phyloP scores from a whole-genome alignment of 441 rosid species.

The Erodium chrysanthum region DNA sequence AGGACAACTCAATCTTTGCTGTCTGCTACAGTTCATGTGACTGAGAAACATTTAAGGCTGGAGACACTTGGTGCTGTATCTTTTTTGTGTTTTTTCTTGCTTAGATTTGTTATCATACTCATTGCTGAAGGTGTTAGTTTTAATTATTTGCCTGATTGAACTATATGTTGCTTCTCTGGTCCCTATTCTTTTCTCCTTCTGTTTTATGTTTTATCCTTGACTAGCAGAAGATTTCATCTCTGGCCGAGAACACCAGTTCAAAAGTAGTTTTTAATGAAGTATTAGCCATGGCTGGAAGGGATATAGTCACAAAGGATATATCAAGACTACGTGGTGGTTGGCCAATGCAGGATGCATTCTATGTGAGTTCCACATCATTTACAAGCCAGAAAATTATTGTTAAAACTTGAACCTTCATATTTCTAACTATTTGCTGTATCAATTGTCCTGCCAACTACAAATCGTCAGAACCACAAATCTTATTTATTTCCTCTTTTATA shows the following conservation, averaged over 20 bases:
- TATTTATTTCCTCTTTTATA: not conserved
- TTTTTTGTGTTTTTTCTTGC: conserved; percentile 17
- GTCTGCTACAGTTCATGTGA: conserved; percentile 79
- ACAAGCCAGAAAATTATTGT: conserved; percentile 4
- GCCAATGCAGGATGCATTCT: conserved; percentile 97
- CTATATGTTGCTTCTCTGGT: conserved; percentile 14
- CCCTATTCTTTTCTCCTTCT: conserved; percentile 14
- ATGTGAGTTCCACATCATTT: conserved; percentile 45
- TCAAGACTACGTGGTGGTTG: conserved; percentile 97
- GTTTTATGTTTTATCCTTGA: conserved; percentile 34
- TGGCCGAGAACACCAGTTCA: conserved; percentile 78
- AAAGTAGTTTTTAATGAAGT: conserved; percentile 78
- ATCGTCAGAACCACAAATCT: conserved; percentile 10
- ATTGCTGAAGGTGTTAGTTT: conserved; percentile 13
- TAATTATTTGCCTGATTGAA: conserved; percentile 11
- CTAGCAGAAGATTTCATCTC: conserved; percentile 54
- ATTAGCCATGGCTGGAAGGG: conserved; percentile 78
- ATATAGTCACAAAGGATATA: conserved; percentile 87
- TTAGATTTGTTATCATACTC: conserved; percentile 17
- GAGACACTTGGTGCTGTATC: conserved; percentile 98
- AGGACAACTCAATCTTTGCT: conserved; percentile 93
- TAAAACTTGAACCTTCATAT: not conserved
- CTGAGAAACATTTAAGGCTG: conserved; percentile 80
- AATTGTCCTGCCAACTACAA: too few species aligned
- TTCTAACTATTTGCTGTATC: not conserved